A percentile compares a stretch with the other conserved stretches of the same genome.
phyloP scores from a whole-genome alignment of 1,284 basidiomycete species.

The Sporisorium iseilematis-ciliati region DNA sequence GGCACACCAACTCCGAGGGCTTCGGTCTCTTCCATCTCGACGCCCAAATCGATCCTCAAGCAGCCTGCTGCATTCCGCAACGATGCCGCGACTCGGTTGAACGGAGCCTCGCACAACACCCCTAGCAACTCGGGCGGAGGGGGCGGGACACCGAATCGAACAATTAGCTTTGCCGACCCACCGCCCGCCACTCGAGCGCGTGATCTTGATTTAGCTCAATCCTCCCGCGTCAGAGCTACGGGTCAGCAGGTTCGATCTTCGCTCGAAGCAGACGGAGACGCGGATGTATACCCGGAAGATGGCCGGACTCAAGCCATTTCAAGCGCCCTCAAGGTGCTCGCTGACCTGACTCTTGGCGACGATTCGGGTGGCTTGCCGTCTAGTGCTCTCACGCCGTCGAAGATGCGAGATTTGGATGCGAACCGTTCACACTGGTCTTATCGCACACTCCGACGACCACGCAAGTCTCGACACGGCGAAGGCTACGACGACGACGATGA shows the following conservation, averaged over 20 bases:
- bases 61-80: constrained; percentile 30
- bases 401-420: constrained; percentile 22
- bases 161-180: constrained; percentile 51
- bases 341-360: constrained; percentile 46
- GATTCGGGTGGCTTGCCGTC: constrained; percentile 7
- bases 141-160: constrained; percentile 45
- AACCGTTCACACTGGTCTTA: constrained; percentile 51
- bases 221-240: constrained; percentile 7
- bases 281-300: constrained; percentile 18
- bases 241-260: constrained; percentile 10
- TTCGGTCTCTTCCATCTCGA: constrained; percentile 32
- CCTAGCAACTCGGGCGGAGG: constrained; percentile 21
- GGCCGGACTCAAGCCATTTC: constrained; percentile 42
- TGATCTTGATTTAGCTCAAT: constrained; percentile 34
- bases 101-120: constrained; percentile 22
- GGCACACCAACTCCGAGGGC: constrained; percentile 35
- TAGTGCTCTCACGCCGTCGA: constrained; percentile 16
- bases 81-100: constrained; percentile 11
- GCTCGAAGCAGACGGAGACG: constrained; percentile 6
- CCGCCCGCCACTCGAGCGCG: constrained; percentile 26
- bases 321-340: constrained; percentile 33
- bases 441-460: constrained; percentile 36
- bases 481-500: constrained; percentile 9
- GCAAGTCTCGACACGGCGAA: constrained; percentile 19
- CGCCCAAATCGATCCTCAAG: constrained; percentile 50